phyloP scores from a whole-genome alignment of 257 asterid species.

The Leonotis leonurus region DNA sequence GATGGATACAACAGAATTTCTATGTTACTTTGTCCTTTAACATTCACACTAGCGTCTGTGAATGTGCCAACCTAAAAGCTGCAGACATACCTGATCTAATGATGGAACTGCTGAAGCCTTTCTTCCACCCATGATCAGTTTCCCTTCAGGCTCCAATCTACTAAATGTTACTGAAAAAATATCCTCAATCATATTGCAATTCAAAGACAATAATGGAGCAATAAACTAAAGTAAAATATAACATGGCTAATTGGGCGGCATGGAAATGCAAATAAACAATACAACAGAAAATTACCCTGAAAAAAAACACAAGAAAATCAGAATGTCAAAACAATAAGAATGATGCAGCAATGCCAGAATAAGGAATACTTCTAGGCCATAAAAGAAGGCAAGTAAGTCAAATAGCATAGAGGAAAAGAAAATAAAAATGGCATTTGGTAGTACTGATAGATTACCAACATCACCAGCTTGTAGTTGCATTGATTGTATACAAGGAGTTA shows the following conservation, averaged over 20 bases:
- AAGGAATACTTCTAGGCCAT: not conserved
- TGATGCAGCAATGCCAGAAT: not conserved
- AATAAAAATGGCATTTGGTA: conserved; percentile 12
- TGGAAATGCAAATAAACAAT: not conserved
- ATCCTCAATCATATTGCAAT: conserved; percentile 22
- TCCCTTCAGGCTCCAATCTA: conserved; percentile 91
- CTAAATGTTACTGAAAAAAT: conserved; percentile 76
- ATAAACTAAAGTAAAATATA: conserved; percentile 1
- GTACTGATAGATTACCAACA: conserved; percentile 56
- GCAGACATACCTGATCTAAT: conserved; percentile 56
- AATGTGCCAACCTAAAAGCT: not conserved
- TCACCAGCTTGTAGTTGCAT: conserved; percentile 98
- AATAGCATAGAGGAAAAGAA: not conserved
- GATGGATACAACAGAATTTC: not conserved
- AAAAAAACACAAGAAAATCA: not conserved
- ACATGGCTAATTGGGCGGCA: not conserved
- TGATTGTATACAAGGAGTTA: conserved; percentile 91
- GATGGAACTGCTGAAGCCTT: conserved; percentile 49
- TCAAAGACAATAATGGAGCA: conserved; percentile 6
- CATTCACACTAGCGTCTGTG: not conserved
- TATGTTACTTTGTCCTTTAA: not conserved
- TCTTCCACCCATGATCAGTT: conserved; percentile 90
- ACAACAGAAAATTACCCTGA: conserved; percentile 5
- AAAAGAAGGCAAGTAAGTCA: conserved; percentile 16
- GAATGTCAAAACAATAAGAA: conserved; percentile 5